Percentiles rank a stretch among this genome's conserved stretches.
Evolutionary conservation across 306 rosid genomes (phyloP).

Genomic region (Quercus rubra): DNA sequence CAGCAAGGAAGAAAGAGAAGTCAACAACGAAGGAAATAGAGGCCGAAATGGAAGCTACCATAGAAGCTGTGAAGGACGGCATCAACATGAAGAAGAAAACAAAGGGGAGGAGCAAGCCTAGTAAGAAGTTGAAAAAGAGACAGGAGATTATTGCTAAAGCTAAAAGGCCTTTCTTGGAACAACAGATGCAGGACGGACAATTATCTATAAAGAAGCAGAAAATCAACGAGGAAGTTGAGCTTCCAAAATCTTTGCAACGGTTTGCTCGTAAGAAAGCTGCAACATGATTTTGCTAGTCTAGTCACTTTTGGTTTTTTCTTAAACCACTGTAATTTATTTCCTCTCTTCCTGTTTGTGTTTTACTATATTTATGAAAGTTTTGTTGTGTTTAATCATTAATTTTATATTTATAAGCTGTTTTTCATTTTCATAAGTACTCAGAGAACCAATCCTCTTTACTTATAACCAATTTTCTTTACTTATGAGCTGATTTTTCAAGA

Average conservation of each 20-base stretch:
- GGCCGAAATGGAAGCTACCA: constrained; percentile 63
- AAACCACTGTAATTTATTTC: no score
- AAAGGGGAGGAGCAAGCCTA: constrained; percentile 81
- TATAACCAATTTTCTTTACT: no score
- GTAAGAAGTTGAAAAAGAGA: constrained; percentile 57
- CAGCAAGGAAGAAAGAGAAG: constrained; percentile 43
- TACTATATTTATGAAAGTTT: no score
- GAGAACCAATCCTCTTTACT: no score
- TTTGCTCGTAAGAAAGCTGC: constrained; percentile 61
- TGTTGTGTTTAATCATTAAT: no score
- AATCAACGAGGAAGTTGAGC: constrained; percentile 38
- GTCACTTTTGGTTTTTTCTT: neutral
- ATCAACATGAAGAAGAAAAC: constrained; percentile 66
- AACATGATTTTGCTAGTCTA: constrained; percentile 19
- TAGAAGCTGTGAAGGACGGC: constrained; percentile 58
- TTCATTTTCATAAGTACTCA: no score
- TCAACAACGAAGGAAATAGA: constrained; percentile 45
- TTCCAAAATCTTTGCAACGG: constrained; percentile 70
- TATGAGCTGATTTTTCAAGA: no score
- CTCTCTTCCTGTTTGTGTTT: neutral
- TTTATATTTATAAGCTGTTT: no score
- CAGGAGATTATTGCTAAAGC: constrained; percentile 52
- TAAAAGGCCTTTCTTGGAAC: constrained; percentile 74
- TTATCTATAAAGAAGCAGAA: constrained; percentile 56
- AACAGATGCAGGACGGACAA: constrained; percentile 46